Conservation (phyloP, 148 eudicot genomes). For the Diospyros kaki region DNA sequence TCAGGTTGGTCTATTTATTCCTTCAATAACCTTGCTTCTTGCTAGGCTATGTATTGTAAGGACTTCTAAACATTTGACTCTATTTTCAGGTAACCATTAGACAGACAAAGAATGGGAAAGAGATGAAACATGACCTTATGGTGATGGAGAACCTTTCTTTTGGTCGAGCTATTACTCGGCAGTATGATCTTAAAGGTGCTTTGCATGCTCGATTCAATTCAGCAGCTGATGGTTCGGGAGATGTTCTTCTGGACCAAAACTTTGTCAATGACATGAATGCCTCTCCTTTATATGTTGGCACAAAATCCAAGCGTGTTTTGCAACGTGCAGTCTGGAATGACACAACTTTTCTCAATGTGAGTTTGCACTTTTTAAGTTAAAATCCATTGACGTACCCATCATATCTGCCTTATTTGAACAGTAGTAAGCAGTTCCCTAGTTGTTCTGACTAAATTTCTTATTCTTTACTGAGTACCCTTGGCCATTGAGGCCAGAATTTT, state of each 20-base stretch:
- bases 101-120: constrained; percentile 60
- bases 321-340: constrained; percentile 96
- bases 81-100: constrained; percentile 56
- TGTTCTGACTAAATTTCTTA: too few species aligned
- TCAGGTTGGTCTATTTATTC: constrained; percentile 49
- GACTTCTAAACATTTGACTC: constrained; percentile 1
- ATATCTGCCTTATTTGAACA: background rate
- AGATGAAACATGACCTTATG: constrained; percentile 74
- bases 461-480: too few species aligned
- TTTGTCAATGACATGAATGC: constrained; percentile 88
- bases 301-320: constrained; percentile 61
- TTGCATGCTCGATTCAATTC: constrained; percentile 70
- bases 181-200: constrained; percentile 96
- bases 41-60: constrained; percentile 3
- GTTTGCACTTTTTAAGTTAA: constrained; percentile 17
- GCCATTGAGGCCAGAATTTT: too few species aligned
- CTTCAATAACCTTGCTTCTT: background rate
- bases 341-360: constrained; percentile 80
- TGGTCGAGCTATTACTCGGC: constrained; percentile 58
- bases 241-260: constrained; percentile 89
- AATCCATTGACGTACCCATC: background rate
- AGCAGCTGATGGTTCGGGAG: constrained; percentile 65
- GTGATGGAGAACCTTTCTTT: constrained; percentile 93
- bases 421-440: background rate
- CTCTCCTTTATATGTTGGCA: constrained; percentile 76